Evolutionary conservation across 345 rosid species (phyloP).

Genomic region (Eucalyptus pumila): DNA sequence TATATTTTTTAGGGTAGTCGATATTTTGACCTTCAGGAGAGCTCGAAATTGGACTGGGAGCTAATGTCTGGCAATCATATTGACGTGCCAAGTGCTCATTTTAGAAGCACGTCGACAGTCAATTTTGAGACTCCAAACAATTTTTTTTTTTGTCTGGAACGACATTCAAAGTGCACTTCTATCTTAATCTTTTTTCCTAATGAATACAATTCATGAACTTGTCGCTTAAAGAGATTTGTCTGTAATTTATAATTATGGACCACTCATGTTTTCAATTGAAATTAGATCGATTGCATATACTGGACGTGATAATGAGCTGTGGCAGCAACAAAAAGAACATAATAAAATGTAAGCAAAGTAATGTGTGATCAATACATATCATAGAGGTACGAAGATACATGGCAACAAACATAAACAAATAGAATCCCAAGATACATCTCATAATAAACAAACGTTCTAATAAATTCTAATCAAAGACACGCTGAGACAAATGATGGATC

Average conservation of each 20-base stretch:
- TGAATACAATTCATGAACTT: neutral
- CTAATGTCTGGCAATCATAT: neutral
- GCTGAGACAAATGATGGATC: neutral
- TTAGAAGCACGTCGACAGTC: neutral
- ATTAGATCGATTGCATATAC: neutral
- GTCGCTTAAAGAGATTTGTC: neutral
- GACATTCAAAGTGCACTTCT: neutral
- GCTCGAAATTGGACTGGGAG: neutral
- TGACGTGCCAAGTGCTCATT: neutral
- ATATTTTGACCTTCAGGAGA: neutral
- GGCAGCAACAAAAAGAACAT: neutral
- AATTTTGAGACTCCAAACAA: neutral
- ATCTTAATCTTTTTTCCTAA: neutral
- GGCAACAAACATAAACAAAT: neutral
- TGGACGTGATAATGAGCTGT: neutral
- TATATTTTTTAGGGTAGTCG: too few species aligned
- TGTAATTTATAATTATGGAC: neutral
- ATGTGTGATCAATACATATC: neutral
- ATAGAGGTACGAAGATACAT: neutral
- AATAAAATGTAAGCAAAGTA: neutral
- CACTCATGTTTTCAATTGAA: fast-evolving
- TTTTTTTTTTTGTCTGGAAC: neutral
- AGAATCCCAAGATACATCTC: neutral
- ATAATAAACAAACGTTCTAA: neutral
- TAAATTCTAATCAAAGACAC: neutral